These are phyloP conservation scores for Purpureocillium lavendulum DNA, from an alignment of 2,329 filamentous ascomycete genomes.

Conservation along the genomic window DNA sequence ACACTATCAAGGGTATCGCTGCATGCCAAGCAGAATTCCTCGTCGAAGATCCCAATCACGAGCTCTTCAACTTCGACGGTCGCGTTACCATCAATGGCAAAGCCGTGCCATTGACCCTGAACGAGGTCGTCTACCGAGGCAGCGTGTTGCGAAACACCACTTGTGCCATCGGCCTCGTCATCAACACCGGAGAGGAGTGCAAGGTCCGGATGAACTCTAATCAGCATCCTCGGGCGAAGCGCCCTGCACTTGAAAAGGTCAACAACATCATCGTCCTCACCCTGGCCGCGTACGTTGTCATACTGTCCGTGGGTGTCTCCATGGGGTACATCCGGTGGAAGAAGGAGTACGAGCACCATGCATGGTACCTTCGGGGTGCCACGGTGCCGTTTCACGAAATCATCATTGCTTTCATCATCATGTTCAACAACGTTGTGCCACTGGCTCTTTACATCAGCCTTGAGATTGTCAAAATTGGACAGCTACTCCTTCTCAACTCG, in stretches of 20 bases:
- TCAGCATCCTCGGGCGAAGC: conserved; percentile 78
- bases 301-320: conserved; percentile 72
- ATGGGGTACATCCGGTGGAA: conserved; percentile 78
- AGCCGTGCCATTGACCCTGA: conserved; percentile 64
- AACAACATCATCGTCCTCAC: conserved; percentile 77
- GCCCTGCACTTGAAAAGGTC: conserved; percentile 64
- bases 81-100: conserved; percentile 50
- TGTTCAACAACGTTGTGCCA: conserved; percentile 94
- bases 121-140: conserved; percentile 78
- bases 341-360: conserved; percentile 51
- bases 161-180: conserved; percentile 64
- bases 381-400: conserved; percentile 72
- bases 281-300: conserved; percentile 70
- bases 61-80: conserved; percentile 71
- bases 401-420: conserved; percentile 84
- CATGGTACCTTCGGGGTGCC: conserved; percentile 70
- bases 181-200: conserved; percentile 86
- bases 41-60: conserved; percentile 68
- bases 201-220: conserved; percentile 91
- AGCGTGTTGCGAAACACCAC: conserved; percentile 77
- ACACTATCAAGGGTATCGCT: conserved; percentile 44
- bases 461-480: conserved; percentile 75
- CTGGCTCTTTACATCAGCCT: conserved; percentile 86
- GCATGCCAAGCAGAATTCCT: conserved; percentile 54
- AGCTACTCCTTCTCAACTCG: conserved; percentile 68